Conservation (phyloP, 1,284 basidiomycete species). For the Cutaneotrichosporon cavernicola region DNA sequence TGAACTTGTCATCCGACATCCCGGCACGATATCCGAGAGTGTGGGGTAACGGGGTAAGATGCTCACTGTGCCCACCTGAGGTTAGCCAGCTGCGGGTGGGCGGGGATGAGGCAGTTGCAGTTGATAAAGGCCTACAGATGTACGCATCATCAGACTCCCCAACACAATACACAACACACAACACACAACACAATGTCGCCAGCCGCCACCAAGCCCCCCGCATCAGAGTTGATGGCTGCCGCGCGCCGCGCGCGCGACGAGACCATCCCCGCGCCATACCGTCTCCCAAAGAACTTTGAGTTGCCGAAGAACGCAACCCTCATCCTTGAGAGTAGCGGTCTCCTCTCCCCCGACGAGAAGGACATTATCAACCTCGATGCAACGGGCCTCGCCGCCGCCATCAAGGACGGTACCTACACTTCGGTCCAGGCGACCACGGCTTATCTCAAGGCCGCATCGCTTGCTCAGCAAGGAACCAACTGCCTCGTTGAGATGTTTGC, state of each 20-base stretch:
- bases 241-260: slow-evolving; percentile 18
- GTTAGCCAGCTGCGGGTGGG: too few species aligned
- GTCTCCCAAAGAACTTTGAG: slow-evolving; percentile 16
- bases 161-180: neutral
- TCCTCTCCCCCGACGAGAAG: slow-evolving; percentile 30
- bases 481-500: slow-evolving; percentile 69
- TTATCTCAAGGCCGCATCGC: slow-evolving; percentile 30
- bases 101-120: too few species aligned
- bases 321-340: slow-evolving; percentile 16
- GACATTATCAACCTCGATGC: slow-evolving; percentile 44
- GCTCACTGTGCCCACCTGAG: neutral
- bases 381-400: slow-evolving; percentile 38
- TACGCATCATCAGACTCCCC: neutral
- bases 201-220: neutral
- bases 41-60: neutral
- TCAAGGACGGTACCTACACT: slow-evolving; percentile 30
- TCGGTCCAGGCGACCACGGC: slow-evolving; percentile 33
- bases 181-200: slow-evolving; percentile 7
- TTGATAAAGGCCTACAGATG: neutral
- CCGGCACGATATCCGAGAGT: neutral
- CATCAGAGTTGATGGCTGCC: slow-evolving; percentile 10
- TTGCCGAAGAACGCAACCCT: slow-evolving; percentile 18
- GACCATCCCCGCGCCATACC: slow-evolving; percentile 21
- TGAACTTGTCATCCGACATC: neutral
- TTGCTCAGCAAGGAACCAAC: slow-evolving; percentile 55